Evolutionary conservation across 768 basidiomycete genomes (phyloP), one percentile per base, ranked within the genome.

Genomic region (Lactifluus volemus): DNA sequence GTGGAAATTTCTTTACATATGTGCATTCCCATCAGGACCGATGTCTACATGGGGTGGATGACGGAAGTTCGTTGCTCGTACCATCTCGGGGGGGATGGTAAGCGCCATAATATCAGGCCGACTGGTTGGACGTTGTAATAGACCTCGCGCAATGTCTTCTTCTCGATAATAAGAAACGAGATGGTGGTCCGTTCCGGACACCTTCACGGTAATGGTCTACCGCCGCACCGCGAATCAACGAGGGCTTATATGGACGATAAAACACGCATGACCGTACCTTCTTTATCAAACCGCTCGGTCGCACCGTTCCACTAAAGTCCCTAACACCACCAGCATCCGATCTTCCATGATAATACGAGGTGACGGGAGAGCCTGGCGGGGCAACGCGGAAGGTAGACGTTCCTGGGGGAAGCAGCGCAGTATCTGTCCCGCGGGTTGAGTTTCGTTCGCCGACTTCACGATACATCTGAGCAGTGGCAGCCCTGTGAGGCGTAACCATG

Each of bases 131-230:
- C 83, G 77, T 74, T 86, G 75, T 36, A 95, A 76, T 51, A 81
- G 78, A 29, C 87, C 88, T 15, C 80, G 79, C 9, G 84, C 78
- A 30, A 90, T 83, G 69, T 93, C 91, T 50, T 89, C 85, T 45
- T 86, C 81, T 7, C 85, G 85, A 71, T 90, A 92, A 75, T 93
- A 92, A 15, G 88, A 88, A 63, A 92, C 84, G 63, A 92, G 79
- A 69, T 92, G 90, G 53, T 91, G 82, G 74, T 89, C 84, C 53
- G 84, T 86, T 14, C 85, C 85, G 63, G 89, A 86, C 58, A 89
- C 83, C 42, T 82, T 83, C 52, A 92, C 85, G 9, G 90, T 91
- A 68, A 92, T 90, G n/a, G 89, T 92, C 89, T 92, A 71, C 41
- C 58, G 53, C 32, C 60, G 51, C n/a, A n/a, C n/a, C 25, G 25